Evolutionary conservation across 495 filamentous ascomycete species (phyloP), one percentile per base, ranked within the genome.

Genomic region (Lophium mytilinum): DNA sequence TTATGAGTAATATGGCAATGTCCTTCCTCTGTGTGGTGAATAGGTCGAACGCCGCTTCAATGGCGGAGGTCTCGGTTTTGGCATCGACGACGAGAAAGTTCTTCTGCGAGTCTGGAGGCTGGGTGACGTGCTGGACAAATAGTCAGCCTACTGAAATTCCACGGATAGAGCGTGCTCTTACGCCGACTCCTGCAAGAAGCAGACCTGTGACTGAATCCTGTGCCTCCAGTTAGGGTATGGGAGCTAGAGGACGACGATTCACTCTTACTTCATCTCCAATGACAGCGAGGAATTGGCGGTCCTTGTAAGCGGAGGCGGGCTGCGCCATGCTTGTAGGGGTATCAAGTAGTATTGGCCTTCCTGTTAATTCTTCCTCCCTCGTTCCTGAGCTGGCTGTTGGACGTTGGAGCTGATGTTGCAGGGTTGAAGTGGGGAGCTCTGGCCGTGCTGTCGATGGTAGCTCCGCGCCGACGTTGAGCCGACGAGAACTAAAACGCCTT

Each of bases 1-100:
- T 99, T 68, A 99, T 97, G 56, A 99, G 73, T 39, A 99, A 69
- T 58, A 99, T 90, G 3, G 89, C 94, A 67, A 99, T 95, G 66
- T 99, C 94, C 71, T 96, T 96, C 60, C 94, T 76, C 71, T 92
- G 79, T 37, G 81, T 80, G 1, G 90, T 93, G 72, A 94, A 99
- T 47, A 79, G 80, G 57, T 93, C 84, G 68, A 99, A 99, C 1
- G 91, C 86, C 37, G 85, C 83, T 71, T 97, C 94, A 68, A 99
- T 96, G 24, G 86, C 79, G 4, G 86, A 76, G 54, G 75, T 91
- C 53, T 93, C 90, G 35, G 91, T 96, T 78, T 96, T 96, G 66
- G 72, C 72, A 70, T 97, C 92, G 47, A 99, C 93, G 42, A 97
- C 88, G 5, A 99, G 83, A 76, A 95, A 99, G 78, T 97, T 99